phyloP scores from a whole-genome alignment of 805 yeast species.

The Candida montana region DNA sequence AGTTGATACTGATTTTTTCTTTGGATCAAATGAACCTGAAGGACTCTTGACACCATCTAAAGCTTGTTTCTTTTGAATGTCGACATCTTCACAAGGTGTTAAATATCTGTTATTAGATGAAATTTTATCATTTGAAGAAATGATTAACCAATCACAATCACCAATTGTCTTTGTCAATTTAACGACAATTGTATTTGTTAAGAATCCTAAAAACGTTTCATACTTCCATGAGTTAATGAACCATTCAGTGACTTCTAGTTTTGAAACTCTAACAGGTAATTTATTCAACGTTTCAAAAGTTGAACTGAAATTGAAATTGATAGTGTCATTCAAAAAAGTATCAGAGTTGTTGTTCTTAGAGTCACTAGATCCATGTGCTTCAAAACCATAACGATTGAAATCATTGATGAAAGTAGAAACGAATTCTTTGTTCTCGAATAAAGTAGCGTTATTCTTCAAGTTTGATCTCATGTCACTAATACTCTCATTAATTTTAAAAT shows the following conservation, averaged over 20 bases:
- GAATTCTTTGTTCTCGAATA: slow-evolving; percentile 22
- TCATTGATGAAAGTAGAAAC: slow-evolving; percentile 24
- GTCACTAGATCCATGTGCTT: slow-evolving; percentile 9
- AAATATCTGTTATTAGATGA: slow-evolving; percentile 24
- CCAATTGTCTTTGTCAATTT: slow-evolving; percentile 33
- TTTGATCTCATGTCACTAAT: slow-evolving; percentile 21
- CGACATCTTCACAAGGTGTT: slow-evolving; percentile 21
- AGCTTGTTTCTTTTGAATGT: slow-evolving; percentile 13
- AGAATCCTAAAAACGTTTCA: slow-evolving; percentile 31
- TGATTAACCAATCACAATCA: slow-evolving; percentile 35
- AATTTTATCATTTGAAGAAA: slow-evolving; percentile 29
- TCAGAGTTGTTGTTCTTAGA: slow-evolving; percentile 17
- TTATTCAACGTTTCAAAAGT: slow-evolving; percentile 19
- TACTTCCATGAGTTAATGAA: slow-evolving; percentile 36
- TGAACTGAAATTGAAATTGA: slow-evolving; percentile 26
- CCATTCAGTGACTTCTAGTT: slow-evolving; percentile 34
- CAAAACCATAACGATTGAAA: slow-evolving; percentile 24
- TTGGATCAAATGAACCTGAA: not conserved
- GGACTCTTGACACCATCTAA: slow-evolving; percentile 3
- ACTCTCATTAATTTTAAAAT: slow-evolving; percentile 24
- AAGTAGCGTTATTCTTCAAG: slow-evolving; percentile 17
- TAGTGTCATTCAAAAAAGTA: slow-evolving; percentile 24
- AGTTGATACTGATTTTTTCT: too few species aligned
- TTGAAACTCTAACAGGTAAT: slow-evolving; percentile 30
- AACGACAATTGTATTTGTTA: slow-evolving; percentile 31